Conservation (phyloP, 805 yeast genomes). For the Wickerhamomyces ciferrii region DNA sequence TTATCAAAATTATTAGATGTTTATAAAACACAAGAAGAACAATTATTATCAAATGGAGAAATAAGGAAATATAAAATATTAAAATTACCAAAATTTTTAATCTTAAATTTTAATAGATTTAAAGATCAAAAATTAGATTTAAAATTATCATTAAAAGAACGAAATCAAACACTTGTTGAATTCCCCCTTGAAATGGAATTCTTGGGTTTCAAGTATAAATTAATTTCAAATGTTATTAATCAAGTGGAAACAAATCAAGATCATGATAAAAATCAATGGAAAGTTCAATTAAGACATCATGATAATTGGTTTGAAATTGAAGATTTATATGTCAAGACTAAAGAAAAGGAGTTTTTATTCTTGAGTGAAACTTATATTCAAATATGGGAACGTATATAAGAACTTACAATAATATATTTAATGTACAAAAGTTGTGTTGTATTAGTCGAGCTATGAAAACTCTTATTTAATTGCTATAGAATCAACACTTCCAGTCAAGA, state of each 20-base stretch:
- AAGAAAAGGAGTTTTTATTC: conserved; percentile 56
- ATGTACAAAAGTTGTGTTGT: no score
- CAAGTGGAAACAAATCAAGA: conserved; percentile 15
- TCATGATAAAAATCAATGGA: conserved; percentile 36
- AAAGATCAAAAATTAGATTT: conserved; percentile 27
- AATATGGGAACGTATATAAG: conserved; percentile 49
- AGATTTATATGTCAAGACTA: conserved; percentile 40
- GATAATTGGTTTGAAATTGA: conserved; percentile 55
- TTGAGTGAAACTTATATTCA: conserved; percentile 61
- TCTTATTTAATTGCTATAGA: conserved; percentile 76
- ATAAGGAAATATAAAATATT: conserved; percentile 32
- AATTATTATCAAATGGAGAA: conserved; percentile 27
- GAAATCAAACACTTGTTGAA: conserved; percentile 60
- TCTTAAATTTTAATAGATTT: conserved; percentile 55
- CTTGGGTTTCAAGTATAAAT: conserved; percentile 28
- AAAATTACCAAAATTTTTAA: conserved; percentile 46
- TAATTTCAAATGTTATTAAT: conserved; percentile 45
- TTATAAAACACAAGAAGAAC: conserved; percentile 28
- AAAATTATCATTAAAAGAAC: conserved; percentile 29
- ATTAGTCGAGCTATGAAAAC: background rate
- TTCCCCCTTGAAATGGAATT: conserved; percentile 39
- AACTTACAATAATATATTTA: no score
- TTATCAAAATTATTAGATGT: conserved; percentile 39
- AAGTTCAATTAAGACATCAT: conserved; percentile 40
- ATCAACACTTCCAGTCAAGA: conserved; percentile 86